phyloP scores from a whole-genome alignment of 208 protist species.

The Acanthamoeba quina region DNA sequence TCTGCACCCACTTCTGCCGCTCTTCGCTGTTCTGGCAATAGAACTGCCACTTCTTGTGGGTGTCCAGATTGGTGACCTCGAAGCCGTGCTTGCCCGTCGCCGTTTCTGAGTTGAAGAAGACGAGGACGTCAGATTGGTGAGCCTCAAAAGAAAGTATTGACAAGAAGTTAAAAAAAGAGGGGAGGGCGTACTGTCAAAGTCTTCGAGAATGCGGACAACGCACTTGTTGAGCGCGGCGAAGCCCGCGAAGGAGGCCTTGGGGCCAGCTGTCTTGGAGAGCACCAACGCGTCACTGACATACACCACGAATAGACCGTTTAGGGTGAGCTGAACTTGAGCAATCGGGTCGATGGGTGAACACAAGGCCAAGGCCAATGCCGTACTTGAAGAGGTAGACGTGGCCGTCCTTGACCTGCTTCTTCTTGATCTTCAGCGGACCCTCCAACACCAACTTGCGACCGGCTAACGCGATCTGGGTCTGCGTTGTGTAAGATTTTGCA shows the following conservation, averaged over 20 bases:
- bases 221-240: conserved; percentile 8
- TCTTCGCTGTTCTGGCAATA: conserved; percentile 47
- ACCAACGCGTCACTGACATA: neutral
- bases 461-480: conserved; percentile 14
- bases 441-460: conserved; percentile 23
- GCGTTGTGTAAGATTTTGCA: too few relatives aligned
- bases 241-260: conserved; percentile 14
- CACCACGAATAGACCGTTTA: neutral
- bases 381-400: conserved; percentile 47
- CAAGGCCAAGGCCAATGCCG: neutral
- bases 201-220: conserved; percentile 25
- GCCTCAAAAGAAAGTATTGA: neutral
- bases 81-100: conserved; percentile 24
- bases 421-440: conserved; percentile 33
- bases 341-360: neutral
- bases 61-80: neutral
- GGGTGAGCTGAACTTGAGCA: neutral
- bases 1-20: conserved; percentile 52
- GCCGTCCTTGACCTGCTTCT: conserved; percentile 34
- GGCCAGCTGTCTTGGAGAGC: conserved; percentile 18
- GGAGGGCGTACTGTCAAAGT: conserved; percentile 30
- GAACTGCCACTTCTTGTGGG: conserved; percentile 51
- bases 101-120: neutral
- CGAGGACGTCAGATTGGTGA: neutral
- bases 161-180: neutral